phyloP scores from a whole-genome alignment of 208 protist genomes.

The Wallacemonas sp. region DNA sequence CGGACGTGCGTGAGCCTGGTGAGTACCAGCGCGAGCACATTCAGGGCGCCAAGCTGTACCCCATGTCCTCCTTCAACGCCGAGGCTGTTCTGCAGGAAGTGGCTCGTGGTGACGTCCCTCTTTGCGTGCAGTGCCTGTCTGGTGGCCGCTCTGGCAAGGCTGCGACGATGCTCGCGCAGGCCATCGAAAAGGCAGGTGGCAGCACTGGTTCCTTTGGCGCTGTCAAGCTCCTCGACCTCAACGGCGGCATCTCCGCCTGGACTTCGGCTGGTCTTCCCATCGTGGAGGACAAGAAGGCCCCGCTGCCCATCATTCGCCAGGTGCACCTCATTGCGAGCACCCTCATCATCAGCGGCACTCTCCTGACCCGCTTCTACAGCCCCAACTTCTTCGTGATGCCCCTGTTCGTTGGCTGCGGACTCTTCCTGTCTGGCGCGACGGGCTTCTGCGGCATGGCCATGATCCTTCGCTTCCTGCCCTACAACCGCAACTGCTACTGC shows the following conservation, averaged over 20 bases:
- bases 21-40: conserved; percentile 57
- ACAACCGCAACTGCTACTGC: conserved; percentile 28
- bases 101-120: conserved; percentile 11
- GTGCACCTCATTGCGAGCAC: conserved; percentile 52
- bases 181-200: conserved; percentile 12
- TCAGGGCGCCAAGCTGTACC: conserved; percentile 29
- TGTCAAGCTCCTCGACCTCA: conserved; percentile 38
- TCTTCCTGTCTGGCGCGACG: conserved; percentile 41
- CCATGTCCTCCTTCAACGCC: conserved; percentile 24
- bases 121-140: conserved; percentile 44
- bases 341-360: conserved; percentile 33
- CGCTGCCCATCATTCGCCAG: conserved; percentile 49
- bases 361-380: conserved; percentile 34
- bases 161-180: conserved; percentile 15
- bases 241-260: conserved; percentile 48
- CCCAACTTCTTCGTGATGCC: conserved; percentile 35
- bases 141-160: conserved; percentile 38
- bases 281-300: conserved; percentile 38
- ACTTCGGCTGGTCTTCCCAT: conserved; percentile 24
- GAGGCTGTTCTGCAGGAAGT: conserved; percentile 31
- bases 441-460: conserved; percentile 54
- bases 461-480: conserved; percentile 35
- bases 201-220: conserved; percentile 9
- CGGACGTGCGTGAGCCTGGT: conserved; percentile 40
- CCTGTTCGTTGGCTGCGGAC: conserved; percentile 40